Conservation (phyloP, 1,284 basidiomycete genomes). For the Cryptococcus depauperatus region DNA sequence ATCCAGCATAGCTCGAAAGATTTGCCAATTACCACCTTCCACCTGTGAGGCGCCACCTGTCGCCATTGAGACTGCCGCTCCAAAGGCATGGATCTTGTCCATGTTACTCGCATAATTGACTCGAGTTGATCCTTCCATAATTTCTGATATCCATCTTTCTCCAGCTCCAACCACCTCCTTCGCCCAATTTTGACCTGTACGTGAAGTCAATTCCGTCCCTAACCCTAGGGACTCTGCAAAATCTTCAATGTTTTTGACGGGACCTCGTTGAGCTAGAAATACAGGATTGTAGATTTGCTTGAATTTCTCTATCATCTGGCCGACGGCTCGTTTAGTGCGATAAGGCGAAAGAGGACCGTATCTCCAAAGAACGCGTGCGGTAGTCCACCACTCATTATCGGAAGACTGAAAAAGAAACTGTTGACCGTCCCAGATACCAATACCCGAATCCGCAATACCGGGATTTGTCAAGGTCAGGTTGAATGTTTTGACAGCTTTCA, state of each 20-base stretch:
- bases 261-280: constrained; percentile 27
- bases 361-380: constrained; percentile 62
- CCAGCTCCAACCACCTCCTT: constrained; percentile 52
- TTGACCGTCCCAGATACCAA: constrained; percentile 57
- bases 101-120: constrained; percentile 68
- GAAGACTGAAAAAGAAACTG: constrained; percentile 57
- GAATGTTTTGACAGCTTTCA: constrained; percentile 72
- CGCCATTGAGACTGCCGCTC: constrained; percentile 65
- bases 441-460: constrained; percentile 34
- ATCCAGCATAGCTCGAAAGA: constrained; percentile 75
- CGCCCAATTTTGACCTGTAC: constrained; percentile 58
- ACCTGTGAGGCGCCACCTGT: constrained; percentile 61
- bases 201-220: constrained; percentile 47
- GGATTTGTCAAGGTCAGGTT: constrained; percentile 58
- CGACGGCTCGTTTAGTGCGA: constrained; percentile 49
- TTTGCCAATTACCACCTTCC: constrained; percentile 70
- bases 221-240: constrained; percentile 32
- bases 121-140: constrained; percentile 73
- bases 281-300: constrained; percentile 30
- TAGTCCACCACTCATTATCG: constrained; percentile 59
- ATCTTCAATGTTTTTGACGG: constrained; percentile 25
- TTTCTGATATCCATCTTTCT: constrained; percentile 60
- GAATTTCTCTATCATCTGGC: constrained; percentile 23
- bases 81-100: constrained; percentile 70
- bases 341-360: constrained; percentile 69